Evolutionary conservation across 371 early-diverging fungal species (phyloP), one percentile per base, ranked within the genome.

Genomic region (Globomyces sp.): DNA sequence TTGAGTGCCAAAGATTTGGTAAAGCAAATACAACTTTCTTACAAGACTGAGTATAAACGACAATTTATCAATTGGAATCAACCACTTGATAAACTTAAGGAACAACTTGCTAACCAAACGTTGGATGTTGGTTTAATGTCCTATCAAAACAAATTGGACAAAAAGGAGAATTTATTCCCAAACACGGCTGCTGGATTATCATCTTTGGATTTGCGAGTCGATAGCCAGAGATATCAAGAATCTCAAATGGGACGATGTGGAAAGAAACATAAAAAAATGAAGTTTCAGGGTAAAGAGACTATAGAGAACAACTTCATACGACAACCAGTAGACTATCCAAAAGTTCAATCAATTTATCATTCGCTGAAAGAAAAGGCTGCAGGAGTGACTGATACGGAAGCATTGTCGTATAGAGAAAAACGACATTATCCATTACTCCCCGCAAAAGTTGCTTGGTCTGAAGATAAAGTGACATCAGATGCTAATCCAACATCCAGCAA

Each of bases 21-120:
- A 1, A 46, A 46, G 24, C n/a, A 55, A 24, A 55, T 67, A 11
- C 67, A 62, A 41, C 3, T 58, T 1, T 11, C 9, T 36, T 67
- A 43, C 49, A 42, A 46, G 1, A 44, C 60, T 1, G 67, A 67
- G 39, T 67, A 67, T 48, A 46, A 47, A n/a, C 5, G 64, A 5
- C 37, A 65, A 57, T 67, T 60, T 53, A 39, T 67, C 52, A 58
- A 67, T 39, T 67, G 67, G 67, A 64, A 51, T 55, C 10, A 13
- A 24, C 44, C 42, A 5, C 57, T 61, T 8, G 49, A 52, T 6
- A 52, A 55, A 44, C 53, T 55, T 53, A 60, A 60, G 34, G 49
- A 60, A 11, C 48, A 60, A 13, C 45, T 60, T 40, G 60, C 4
- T 42, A 6, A 60, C 39, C 60, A 47, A n/a, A 47, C 37, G 60